Base-by-base conservation (phyloP, 257 asterid species). In the Forsythia viridissima region DNA sequence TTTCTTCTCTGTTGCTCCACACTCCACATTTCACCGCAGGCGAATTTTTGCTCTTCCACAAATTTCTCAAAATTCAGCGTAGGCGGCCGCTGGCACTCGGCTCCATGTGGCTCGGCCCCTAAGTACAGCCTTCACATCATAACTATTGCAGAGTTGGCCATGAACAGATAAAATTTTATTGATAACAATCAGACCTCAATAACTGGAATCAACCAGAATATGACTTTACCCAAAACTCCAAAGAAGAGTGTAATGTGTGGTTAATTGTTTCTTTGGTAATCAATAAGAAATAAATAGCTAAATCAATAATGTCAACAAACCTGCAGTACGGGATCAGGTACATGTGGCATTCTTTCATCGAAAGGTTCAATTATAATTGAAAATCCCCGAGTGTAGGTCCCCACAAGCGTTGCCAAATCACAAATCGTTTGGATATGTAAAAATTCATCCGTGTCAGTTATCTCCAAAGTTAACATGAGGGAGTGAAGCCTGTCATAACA, bases 321-420 rank as follows among this genome's bases (percentile, higher is more conserved):
- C 99, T 93, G 99, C 66, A 96, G 93, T 30, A 96, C 97, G 77
- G 99, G 99, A 80, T 96, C 99, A 43, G 98, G 99, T 78, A 91
- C 92, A 79, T 93, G 97, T 21, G 98, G 97, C 99, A 96, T 96
- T 81, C 99, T 90, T 82, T 96, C 99, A 74, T 96, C 99, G 82
- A 83, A 86, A 74, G 99, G 98, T 79, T 96, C 99, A 59, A 96
- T 93, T 67, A 93, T 96, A 78, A 96, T 91, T 36, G 99, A 96
- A 87, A 96, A 96, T 75, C 99, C 99, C 68, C 97, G 90, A 65
- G 92, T 67, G 76, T 96, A 96, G 41, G 98, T 93, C 84, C 97
- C 99, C 65, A 96, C 95, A 44, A 96, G 93, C 13, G 99, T 93
- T 55, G 99, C 99, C 87, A 96, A 87, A 89, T 96, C 97, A 52